These are phyloP conservation scores for Russula virescens DNA, from an alignment of 768 basidiomycete species.

Conservation along the genomic window DNA sequence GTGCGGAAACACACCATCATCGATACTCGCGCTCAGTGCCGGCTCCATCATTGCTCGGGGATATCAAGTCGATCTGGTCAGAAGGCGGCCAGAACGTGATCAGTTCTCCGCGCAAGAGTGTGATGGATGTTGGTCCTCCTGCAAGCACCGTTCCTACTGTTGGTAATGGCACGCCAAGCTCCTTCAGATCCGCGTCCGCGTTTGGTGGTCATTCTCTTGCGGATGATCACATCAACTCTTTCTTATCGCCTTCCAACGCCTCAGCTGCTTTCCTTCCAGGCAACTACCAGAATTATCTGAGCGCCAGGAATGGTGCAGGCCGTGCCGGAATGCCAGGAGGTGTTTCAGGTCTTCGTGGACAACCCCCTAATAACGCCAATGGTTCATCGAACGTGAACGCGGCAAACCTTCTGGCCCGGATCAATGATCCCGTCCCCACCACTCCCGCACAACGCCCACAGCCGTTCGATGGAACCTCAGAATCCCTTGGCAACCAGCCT, in stretches of 20 bases:
- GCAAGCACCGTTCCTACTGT: constrained; percentile 21
- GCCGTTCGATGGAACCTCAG: constrained; percentile 29
- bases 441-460: constrained; percentile 25
- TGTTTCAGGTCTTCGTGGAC: constrained; percentile 24
- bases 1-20: constrained; percentile 41
- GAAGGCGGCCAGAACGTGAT: constrained; percentile 37
- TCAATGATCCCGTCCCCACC: constrained; percentile 21
- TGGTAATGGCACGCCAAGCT: constrained; percentile 45
- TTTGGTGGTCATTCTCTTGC: constrained; percentile 31
- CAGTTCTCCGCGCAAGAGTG: constrained; percentile 34
- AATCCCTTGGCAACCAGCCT: constrained; percentile 36
- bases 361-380: constrained; percentile 12
- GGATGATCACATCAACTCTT: constrained; percentile 36
- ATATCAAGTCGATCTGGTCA: constrained; percentile 78
- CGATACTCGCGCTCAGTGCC: constrained; percentile 83
- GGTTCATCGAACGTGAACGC: constrained; percentile 18
- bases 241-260: constrained; percentile 67
- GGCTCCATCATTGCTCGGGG: constrained; percentile 66
- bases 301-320: constrained; percentile 37
- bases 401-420: constrained; percentile 25
- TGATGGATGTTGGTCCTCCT: constrained; percentile 27
- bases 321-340: constrained; percentile 28
- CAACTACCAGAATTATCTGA: constrained; percentile 58
- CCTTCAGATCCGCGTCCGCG: constrained; percentile 44
- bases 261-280: constrained; percentile 78